Base-by-base conservation (phyloP, 352 stramenopile genomes). In the Globisporangium polare region DNA sequence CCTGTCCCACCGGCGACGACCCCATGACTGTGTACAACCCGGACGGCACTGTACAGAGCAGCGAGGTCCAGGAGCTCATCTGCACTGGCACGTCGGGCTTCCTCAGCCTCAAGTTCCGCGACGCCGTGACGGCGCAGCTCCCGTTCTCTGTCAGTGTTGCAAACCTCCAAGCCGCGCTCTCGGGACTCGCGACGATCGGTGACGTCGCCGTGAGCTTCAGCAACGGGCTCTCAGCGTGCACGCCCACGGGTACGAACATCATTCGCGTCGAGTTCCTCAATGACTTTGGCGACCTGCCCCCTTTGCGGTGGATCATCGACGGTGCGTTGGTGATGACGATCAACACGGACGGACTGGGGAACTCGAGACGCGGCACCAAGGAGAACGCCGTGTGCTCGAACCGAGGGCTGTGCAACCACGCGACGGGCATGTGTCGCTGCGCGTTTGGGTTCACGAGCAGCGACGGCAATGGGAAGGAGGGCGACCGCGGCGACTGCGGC, bases 401-500 rank as follows among this genome's bases (percentile, higher is more conserved):
- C 59, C 73, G 83, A 3, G 78, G 78, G 0, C 59, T 81, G 5
- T 91, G 77, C 55, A 78, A 83, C 58, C 60, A 73, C 10, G 57
- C 61, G 22, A 88, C 76, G 7, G 80, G 82, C 12, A 59, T 75
- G 8, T 95, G 84, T 54, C 70, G 71, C 35, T 95, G 86, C 53
- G 63, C 76, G 20, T 85, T 83, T n/a, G 80, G 81, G 20, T 95
- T 92, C 64, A 89, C 72, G 18, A 92, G 79, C 58, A 92, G 81
- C 53, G 83, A 95, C 47, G 84, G 84, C 27, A 78, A 79, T 53
- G 92, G 89, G 27, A 86, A 84, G 24, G 80, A 86, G 65, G 92
- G 93, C 20, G 78, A 74, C 26, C 78, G 92, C 22, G 94, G 93
- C 18, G 94, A 98, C 67, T 98, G 95, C 66, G 94, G 94, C 3